phyloP scores from a whole-genome alignment of 805 yeast species.

The Clavispora vitiphila region DNA sequence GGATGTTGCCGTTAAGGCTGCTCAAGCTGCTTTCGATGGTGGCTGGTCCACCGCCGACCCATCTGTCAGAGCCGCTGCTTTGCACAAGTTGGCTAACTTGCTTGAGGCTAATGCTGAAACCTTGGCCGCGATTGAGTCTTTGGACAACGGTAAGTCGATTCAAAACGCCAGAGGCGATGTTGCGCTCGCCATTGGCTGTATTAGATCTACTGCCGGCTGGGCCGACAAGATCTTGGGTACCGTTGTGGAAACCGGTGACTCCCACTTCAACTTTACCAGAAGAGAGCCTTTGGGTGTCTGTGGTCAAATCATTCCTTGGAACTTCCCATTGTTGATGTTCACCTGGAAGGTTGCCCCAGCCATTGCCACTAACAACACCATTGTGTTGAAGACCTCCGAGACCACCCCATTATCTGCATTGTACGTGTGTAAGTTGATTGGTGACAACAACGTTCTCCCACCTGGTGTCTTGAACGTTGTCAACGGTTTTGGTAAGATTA shows the following conservation, averaged over 20 bases:
- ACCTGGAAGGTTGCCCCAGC: conserved; percentile 96
- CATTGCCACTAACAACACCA: conserved; percentile 82
- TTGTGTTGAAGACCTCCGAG: conserved; percentile 88
- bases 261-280: conserved; percentile 72
- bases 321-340: conserved; percentile 91
- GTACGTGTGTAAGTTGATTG: conserved; percentile 60
- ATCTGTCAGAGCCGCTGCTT: conserved; percentile 54
- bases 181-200: conserved; percentile 57
- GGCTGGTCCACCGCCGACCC: conserved; percentile 70
- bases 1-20: conserved; percentile 82
- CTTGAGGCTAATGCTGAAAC: conserved; percentile 67
- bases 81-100: conserved; percentile 71
- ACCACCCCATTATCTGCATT: conserved; percentile 87
- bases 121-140: conserved; percentile 75
- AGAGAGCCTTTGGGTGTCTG: conserved; percentile 94
- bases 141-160: conserved; percentile 87
- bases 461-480: conserved; percentile 86
- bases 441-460: conserved; percentile 79
- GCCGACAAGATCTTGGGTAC: conserved; percentile 84
- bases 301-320: conserved; percentile 97
- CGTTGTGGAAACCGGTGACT: conserved; percentile 65
- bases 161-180: conserved; percentile 71
- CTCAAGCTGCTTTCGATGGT: conserved; percentile 66
- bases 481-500: conserved; percentile 80
- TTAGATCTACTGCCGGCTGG: conserved; percentile 86